Base-by-base conservation (phyloP, 257 asterid genomes). In the Solanum sitiens region DNA sequence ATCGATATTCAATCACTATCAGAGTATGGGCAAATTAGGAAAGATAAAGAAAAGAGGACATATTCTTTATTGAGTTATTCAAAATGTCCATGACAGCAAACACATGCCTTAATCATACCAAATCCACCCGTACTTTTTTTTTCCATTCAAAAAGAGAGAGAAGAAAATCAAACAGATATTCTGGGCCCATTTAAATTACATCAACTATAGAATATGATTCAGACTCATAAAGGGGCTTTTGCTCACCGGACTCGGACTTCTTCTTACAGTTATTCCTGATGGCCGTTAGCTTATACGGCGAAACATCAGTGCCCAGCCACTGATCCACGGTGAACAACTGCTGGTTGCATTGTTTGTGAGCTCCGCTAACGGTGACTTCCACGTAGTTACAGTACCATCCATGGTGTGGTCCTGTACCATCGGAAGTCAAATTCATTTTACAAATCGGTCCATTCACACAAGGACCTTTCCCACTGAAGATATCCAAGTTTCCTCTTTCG, bases 401-500 rank as follows among this genome's bases (percentile, higher is more conserved):
- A 27, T 68, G 75, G 75, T 68, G 75, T 68, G 75, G 75, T 2
- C 40, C 75, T 14, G 75, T 14, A 30, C 75, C 75, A 68, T 68
- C 75, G 2, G 75, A 68, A 30, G 75, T 68, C 75, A 68, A 68
- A 39, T 68, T 68, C 75, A 68, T 68, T 7, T 68, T 68, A 30
- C 75, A 68, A 40, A 68, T 68, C 5, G 21, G 39, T 20, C 75
- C 75, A 30, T 7, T 14, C 75, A 68, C 3, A 68, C 75, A 68
- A 8, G 75, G 75, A 68, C 75, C 95, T 23, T 90, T 89, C 3
- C 96, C 96, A 76, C 95, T 93, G 32, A 95, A 95, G 21, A 95
- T 92, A 61, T 94, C 98, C 88, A 94, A 87, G 75, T 92, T 94
- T 1, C 95, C 98, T 9, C 94, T 91, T 95, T 95, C 95, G 76